Percentiles rank a stretch among this genome's conserved stretches.
Evolutionary conservation across 1,139 yeast species (phyloP).

Genomic region (Protomyces gravidus): DNA sequence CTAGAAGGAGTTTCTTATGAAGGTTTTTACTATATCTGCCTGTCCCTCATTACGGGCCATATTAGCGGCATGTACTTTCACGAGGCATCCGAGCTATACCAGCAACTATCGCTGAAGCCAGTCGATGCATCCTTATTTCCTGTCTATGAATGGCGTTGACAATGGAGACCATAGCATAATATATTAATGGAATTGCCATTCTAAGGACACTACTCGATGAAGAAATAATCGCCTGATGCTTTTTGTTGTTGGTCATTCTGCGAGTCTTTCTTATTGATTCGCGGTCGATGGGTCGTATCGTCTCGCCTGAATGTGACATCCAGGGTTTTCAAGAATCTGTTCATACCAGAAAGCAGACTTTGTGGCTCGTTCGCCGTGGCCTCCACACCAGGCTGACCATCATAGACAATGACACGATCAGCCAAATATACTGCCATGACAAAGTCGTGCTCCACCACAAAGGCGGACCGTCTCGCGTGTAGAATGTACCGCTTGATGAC

Average conservation of each 20-base stretch:
- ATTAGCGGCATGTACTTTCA: conserved; percentile 80
- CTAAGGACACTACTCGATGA: not conserved
- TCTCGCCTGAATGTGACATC: conserved; percentile 97
- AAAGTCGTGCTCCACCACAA: conserved; percentile 98
- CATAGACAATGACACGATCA: conserved; percentile 95
- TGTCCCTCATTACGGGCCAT: conserved; percentile 70
- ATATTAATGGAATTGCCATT: not conserved
- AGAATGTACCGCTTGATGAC: conserved; percentile 94
- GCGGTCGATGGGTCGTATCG: conserved; percentile 95
- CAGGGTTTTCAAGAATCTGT: conserved; percentile 90
- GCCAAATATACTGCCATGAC: conserved; percentile 96
- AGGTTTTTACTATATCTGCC: conserved; percentile 83
- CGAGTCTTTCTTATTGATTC: conserved; percentile 94
- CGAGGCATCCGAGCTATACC: conserved; percentile 37
- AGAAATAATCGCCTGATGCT: conserved; percentile 76
- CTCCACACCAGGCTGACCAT: conserved; percentile 82
- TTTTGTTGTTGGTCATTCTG: conserved; percentile 99
- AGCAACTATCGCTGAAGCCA: conserved; percentile 3
- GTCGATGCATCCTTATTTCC: not conserved
- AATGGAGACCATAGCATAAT: not conserved
- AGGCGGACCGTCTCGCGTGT: conserved; percentile 96
- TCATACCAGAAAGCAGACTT: conserved; percentile 92
- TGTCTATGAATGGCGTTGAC: not conserved
- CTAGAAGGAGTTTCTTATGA: conserved; percentile 77
- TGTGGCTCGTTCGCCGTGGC: conserved; percentile 85